phyloP scores from a whole-genome alignment of 2,329 filamentous ascomycete genomes.

The Cryphonectria nitschkei region DNA sequence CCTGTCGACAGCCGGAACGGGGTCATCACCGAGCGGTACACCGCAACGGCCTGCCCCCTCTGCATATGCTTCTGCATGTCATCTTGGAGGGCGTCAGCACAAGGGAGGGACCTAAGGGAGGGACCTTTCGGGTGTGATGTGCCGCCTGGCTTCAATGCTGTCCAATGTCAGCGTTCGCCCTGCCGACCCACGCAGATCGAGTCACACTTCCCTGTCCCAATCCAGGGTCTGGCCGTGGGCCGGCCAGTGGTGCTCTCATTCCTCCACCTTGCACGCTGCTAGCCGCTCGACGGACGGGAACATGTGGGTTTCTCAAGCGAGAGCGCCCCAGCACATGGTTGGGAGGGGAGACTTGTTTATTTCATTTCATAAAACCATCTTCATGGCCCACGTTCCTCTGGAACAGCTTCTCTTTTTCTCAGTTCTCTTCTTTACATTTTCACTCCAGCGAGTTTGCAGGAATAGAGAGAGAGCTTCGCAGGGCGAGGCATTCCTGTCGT shows the following conservation, averaged over 20 bases:
- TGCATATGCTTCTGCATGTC: slow-evolving; percentile 26
- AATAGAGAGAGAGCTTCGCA: slow-evolving; percentile 43
- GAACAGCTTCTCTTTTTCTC: slow-evolving; percentile 33
- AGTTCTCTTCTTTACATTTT: slow-evolving; percentile 37
- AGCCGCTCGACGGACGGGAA: slow-evolving; percentile 25
- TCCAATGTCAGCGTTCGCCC: slow-evolving; percentile 24
- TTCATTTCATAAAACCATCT: slow-evolving; percentile 26
- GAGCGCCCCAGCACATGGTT: slow-evolving; percentile 10
- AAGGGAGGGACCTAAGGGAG: slow-evolving; percentile 14
- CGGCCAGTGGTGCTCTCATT: slow-evolving; percentile 7
- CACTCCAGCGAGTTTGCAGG: slow-evolving; percentile 37
- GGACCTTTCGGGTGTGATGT: not conserved
- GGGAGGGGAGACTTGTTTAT: slow-evolving; percentile 4
- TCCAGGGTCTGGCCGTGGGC: slow-evolving; percentile 16
- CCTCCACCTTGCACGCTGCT: slow-evolving; percentile 15
- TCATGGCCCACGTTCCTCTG: slow-evolving; percentile 22
- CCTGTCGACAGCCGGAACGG: slow-evolving; percentile 2
- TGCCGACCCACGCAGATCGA: slow-evolving; percentile 21
- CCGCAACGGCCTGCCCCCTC: slow-evolving; percentile 8
- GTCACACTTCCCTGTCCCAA: slow-evolving; percentile 26
- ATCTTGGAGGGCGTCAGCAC: slow-evolving; percentile 10
- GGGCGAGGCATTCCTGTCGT: slow-evolving; percentile 51
- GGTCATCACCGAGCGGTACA: not conserved
- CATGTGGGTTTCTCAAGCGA: slow-evolving; percentile 16
- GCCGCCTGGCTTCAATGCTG: not conserved